phyloP scores from a whole-genome alignment of 768 basidiomycete species.

The Mrakia blollopis region DNA sequence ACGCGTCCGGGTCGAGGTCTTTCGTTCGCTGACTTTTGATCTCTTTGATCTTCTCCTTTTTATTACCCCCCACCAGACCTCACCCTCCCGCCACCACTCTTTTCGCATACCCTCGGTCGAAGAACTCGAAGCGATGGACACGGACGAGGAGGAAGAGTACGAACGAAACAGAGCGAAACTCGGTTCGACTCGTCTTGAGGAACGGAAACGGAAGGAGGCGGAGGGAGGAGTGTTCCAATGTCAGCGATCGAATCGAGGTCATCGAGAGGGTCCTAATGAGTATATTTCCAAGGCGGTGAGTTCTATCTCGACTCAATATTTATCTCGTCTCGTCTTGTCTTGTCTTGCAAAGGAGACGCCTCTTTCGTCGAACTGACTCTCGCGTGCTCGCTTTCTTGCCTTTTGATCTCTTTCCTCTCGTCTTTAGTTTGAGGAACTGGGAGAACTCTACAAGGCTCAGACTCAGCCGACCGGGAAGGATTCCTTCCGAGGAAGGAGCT shows the following conservation, averaged over 20 bases:
- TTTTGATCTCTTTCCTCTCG: no score
- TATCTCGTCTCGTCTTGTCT: background rate
- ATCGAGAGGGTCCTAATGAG: slow-evolving; percentile 1
- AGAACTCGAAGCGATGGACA: background rate
- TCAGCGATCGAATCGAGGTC: background rate
- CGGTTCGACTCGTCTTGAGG: background rate
- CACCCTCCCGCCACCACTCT: background rate
- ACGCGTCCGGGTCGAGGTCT: background rate
- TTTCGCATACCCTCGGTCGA: background rate
- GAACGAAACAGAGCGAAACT: background rate
- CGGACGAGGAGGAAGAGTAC: background rate
- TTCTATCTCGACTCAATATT: background rate
- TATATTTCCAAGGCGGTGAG: background rate
- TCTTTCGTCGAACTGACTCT: background rate
- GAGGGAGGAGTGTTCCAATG: slow-evolving; percentile 1
- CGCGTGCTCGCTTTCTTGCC: no score
- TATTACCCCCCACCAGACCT: background rate
- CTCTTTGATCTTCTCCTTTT: background rate
- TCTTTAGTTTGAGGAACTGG: background rate
- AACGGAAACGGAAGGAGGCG: background rate
- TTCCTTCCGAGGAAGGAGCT: background rate
- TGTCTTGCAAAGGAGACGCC: no score
- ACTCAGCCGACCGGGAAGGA: background rate
- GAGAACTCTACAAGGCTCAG: background rate
- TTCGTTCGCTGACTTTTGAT: background rate